Evolutionary conservation across 1,284 basidiomycete genomes (phyloP), one percentile per base, ranked within the genome.

Genomic region (Bondarzewia mesenterica): DNA sequence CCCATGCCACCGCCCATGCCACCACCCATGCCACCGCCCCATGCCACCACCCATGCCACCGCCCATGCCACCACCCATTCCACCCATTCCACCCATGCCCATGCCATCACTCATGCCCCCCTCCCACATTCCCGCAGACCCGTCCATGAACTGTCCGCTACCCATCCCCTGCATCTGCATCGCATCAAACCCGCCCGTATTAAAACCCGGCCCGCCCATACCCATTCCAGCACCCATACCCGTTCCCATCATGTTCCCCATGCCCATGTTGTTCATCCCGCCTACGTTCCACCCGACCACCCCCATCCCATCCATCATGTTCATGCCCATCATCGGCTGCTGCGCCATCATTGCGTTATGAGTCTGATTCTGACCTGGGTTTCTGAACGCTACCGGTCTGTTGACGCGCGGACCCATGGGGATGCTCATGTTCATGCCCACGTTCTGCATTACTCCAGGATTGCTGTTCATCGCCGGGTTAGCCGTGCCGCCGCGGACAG

Each of bases 401-500:
- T 14, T 21, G 39, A n/a, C 20, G 20, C 42, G 16, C 29, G 42
- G 22, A 46, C 51, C 29, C 56, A 60, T 52, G 44, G 55, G 14
- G 26, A 21, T 10, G 21, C 25, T 53, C 47, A 60, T 60, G 21
- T 51, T 55, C 52, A 58, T 59, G 16, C 49, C 49, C 29, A 22
- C 49, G 39, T 47, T 53, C 6, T 52, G 50, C 47, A 23, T 48
- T 40, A 48, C 21, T 43, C 50, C 53, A 50, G 44, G 50, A 44
- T 27, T 52, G 46, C 20, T 36, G 27, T 38, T 44, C 48, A 32
- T 15, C 23, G 43, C 40, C 41, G 22, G 22, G 40, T 61, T 57
- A 38, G 54, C 35, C 20, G 60, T 54, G 1, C 71, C 72, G 7
- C 65, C 63, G 23, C 79, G 70, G 0, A 77, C 67, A 7, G 92